Evolutionary conservation across 2,329 filamentous ascomycete species (phyloP).

Genomic region (Tolypocladium tropicale): DNA sequence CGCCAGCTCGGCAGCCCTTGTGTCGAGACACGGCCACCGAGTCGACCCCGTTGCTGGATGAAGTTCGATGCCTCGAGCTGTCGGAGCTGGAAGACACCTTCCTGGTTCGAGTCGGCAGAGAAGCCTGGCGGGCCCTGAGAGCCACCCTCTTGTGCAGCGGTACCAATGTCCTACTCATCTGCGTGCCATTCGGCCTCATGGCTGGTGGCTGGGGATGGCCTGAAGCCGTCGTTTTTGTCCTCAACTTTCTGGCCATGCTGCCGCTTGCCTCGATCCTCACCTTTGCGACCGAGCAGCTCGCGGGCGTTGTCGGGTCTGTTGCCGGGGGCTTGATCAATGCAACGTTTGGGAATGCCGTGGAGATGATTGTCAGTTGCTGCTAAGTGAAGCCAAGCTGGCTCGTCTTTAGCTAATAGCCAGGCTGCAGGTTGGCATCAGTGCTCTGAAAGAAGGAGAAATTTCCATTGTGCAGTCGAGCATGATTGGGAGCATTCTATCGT

Average conservation of each 20-base stretch:
- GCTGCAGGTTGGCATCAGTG: conserved; percentile 2
- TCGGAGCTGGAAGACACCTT: no score
- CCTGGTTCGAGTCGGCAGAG: neutral
- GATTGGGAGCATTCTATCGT: conserved; percentile 9
- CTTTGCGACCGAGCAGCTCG: neutral
- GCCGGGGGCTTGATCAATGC: neutral
- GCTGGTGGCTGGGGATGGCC: no score
- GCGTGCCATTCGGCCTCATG: no score
- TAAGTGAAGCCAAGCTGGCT: no score
- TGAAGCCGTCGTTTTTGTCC: neutral
- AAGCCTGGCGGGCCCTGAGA: neutral
- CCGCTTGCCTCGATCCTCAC: neutral
- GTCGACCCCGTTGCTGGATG: no score
- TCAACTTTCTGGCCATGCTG: neutral
- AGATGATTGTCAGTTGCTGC: neutral
- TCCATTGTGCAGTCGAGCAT: conserved; percentile 8
- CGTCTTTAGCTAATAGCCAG: neutral
- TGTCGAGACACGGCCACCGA: neutral
- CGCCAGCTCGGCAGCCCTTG: neutral
- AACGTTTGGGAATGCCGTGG: neutral
- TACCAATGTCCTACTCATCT: no score
- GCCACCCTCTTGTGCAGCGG: neutral
- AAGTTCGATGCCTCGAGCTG: no score
- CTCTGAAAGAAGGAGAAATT: conserved; percentile 3
- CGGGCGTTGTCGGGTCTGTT: neutral